These are phyloP conservation scores for Colletotrichum sp. DNA, from an alignment of 2,329 filamentous ascomycete species.

Conservation along the genomic window DNA sequence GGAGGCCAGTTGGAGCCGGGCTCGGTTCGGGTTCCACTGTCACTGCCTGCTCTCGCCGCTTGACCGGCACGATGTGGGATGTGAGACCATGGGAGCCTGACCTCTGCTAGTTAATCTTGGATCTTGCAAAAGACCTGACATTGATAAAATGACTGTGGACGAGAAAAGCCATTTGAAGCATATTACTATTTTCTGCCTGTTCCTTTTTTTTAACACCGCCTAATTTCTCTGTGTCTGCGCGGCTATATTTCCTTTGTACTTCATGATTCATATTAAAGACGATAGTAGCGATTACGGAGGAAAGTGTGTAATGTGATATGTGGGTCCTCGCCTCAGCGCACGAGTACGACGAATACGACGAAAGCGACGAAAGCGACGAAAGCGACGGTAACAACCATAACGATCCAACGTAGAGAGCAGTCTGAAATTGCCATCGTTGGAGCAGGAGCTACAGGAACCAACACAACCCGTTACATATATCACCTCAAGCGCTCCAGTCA, in stretches of 20 bases:
- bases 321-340: fast-evolving
- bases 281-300: background rate
- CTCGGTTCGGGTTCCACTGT: background rate
- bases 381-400: background rate
- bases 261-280: fast-evolving
- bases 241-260: background rate
- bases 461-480: too few species aligned
- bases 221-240: background rate
- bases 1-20: background rate
- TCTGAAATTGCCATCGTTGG: too few species aligned
- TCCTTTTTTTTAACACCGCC: background rate
- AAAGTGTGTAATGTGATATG: too few species aligned
- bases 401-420: too few species aligned
- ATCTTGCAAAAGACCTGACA: background rate
- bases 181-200: background rate
- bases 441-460: too few species aligned
- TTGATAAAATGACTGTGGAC: background rate
- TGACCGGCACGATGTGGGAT: background rate
- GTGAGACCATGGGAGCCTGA: background rate
- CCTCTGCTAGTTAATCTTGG: background rate
- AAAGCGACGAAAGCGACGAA: background rate
- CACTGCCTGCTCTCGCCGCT: background rate
- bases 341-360: too few species aligned
- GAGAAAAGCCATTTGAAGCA: background rate
- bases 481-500: too few species aligned